A percentile compares a stretch with the other conserved stretches of the same genome.
phyloP scores from a whole-genome alignment of 179 eudicot species.

The Pouteria campechiana region DNA sequence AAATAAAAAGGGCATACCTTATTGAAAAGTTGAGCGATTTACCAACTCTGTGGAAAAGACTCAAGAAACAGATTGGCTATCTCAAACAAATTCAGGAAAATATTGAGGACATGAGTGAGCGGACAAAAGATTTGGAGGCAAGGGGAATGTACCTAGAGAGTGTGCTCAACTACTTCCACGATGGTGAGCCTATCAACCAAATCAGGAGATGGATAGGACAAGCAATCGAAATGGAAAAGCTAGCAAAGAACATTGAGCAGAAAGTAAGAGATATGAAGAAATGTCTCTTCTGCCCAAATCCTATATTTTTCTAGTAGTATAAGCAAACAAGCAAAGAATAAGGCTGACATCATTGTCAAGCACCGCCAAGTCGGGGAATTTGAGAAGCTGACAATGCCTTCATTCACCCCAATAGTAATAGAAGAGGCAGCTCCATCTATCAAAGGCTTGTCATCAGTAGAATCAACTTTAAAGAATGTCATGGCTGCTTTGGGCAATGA shows the following conservation, averaged over 20 bases:
- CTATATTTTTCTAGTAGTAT: slow-evolving; percentile 3
- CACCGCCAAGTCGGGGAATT: slow-evolving; percentile 2
- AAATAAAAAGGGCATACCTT: too few species aligned
- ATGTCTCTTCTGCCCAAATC: not conserved
- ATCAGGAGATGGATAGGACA: slow-evolving; percentile 8
- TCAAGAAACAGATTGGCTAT: slow-evolving; percentile 21
- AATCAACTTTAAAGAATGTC: slow-evolving; percentile 9
- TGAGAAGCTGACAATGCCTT: slow-evolving; percentile 8
- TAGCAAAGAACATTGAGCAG: slow-evolving; percentile 1
- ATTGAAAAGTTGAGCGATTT: too few species aligned
- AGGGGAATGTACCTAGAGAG: slow-evolving; percentile 1
- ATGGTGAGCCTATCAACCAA: slow-evolving; percentile 12
- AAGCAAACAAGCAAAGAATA: slow-evolving; percentile 15
- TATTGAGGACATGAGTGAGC: slow-evolving; percentile 1
- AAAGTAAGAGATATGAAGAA: not conserved
- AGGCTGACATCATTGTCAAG: slow-evolving; percentile 1
- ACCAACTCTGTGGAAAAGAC: too few species aligned
- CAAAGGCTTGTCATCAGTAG: slow-evolving; percentile 20
- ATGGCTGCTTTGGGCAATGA: slow-evolving; percentile 14
- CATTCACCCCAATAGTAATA: slow-evolving; percentile 16
- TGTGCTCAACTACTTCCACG: slow-evolving; percentile 3
- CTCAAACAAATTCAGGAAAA: slow-evolving; percentile 4
- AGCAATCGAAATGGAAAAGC: slow-evolving; percentile 1
- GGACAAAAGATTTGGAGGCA: slow-evolving; percentile 2
- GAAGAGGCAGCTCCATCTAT: slow-evolving; percentile 10